Evolutionary conservation across 2,329 filamentous ascomycete genomes (phyloP).

Genomic region (Penicillium griseofulvum): DNA sequence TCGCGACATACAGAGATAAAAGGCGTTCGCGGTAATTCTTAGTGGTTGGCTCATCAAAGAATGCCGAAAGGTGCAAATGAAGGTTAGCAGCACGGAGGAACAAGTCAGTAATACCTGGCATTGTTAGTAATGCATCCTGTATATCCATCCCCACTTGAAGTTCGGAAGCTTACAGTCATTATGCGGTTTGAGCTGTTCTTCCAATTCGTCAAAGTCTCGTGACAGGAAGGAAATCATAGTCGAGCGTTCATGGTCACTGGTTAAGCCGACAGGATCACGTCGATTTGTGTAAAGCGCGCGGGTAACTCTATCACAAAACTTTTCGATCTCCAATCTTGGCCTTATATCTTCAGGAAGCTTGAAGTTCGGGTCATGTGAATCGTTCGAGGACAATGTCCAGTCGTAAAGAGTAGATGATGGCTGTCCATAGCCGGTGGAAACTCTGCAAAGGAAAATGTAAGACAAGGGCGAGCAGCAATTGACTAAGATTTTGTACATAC

Average conservation of each 20-base stretch:
- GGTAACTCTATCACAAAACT: slow-evolving; percentile 58
- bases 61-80: slow-evolving; percentile 50
- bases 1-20: slow-evolving; percentile 46
- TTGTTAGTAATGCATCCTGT: neutral
- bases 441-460: slow-evolving; percentile 39
- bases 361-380: slow-evolving; percentile 46
- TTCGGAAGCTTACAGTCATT: slow-evolving; percentile 38
- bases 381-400: slow-evolving; percentile 52
- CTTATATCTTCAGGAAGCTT: slow-evolving; percentile 53
- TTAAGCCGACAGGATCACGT: slow-evolving; percentile 53
- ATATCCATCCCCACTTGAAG: neutral
- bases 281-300: slow-evolving; percentile 57
- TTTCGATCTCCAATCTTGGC: slow-evolving; percentile 55
- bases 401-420: slow-evolving; percentile 62
- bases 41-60: slow-evolving; percentile 49
- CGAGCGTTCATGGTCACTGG: slow-evolving; percentile 44
- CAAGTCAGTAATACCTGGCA: slow-evolving; percentile 45
- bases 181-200: slow-evolving; percentile 49
- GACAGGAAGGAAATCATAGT: slow-evolving; percentile 47
- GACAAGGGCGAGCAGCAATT: neutral
- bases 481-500: slow-evolving; percentile 37
- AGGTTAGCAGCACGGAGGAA: slow-evolving; percentile 49
- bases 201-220: slow-evolving; percentile 50
- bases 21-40: slow-evolving; percentile 49
- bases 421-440: slow-evolving; percentile 67